Percentiles rank a stretch among this genome's conserved stretches.
Conservation (phyloP, 2,329 filamentous ascomycete genomes). For the Trichophyton mentagrophytes region DNA sequence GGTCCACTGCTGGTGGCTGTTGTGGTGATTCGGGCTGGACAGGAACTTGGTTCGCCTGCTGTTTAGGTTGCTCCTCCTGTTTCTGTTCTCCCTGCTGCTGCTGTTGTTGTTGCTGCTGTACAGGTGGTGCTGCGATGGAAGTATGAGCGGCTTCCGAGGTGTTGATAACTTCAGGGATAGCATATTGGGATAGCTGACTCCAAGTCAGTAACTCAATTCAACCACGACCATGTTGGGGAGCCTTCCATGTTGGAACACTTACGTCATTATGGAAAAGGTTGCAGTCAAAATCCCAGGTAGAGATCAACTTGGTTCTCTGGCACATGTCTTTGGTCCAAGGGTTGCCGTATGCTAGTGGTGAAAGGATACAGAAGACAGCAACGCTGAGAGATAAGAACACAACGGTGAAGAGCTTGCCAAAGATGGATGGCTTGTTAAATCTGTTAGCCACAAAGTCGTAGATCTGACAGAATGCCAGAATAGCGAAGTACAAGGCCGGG, state of each 20-base stretch:
- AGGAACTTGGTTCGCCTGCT: not conserved
- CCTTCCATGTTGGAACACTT: conserved; percentile 41
- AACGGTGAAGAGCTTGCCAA: conserved; percentile 63
- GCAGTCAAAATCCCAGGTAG: conserved; percentile 95
- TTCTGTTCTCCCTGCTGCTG: not conserved
- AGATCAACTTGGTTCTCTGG: conserved; percentile 72
- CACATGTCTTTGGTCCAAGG: conserved; percentile 85
- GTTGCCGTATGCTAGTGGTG: conserved; percentile 85
- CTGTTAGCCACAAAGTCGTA: conserved; percentile 76
- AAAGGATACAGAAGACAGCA: conserved; percentile 68
- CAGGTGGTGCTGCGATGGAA: conserved; percentile 6
- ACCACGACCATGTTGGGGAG: conserved; percentile 19
- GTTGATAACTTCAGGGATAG: conserved; percentile 18
- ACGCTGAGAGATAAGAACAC: conserved; percentile 62
- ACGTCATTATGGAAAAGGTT: conserved; percentile 80
- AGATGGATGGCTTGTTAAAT: conserved; percentile 54
- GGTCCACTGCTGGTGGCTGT: conserved; percentile 22
- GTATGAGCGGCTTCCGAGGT: conserved; percentile 11
- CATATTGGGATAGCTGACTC: conserved; percentile 29
- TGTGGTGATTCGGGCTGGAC: not conserved
- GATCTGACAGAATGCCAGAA: conserved; percentile 76
- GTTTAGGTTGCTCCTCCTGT: conserved; percentile 9
- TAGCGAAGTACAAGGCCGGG: conserved; percentile 87
- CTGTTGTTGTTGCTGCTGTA: conserved; percentile 15
- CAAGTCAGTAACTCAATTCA: conserved; percentile 7